A percentile compares a stretch with the other conserved stretches of the same genome.
Conservation (phyloP, 2,329 filamentous ascomycete genomes). For the Myriosclerotinia scirpicola region DNA sequence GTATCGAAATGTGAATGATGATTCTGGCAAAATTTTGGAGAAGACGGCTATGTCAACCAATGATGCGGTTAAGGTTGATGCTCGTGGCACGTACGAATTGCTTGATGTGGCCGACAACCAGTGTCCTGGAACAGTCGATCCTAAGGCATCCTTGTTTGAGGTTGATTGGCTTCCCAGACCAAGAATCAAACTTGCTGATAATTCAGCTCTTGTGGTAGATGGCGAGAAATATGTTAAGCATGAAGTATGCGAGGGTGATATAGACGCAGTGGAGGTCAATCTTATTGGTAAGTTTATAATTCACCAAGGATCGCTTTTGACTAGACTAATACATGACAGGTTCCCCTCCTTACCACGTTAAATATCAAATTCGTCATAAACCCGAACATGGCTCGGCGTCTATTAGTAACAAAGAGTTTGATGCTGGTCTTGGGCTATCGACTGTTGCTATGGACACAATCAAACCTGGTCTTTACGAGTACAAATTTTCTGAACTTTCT, state of each 20-base stretch:
- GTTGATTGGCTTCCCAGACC: constrained; percentile 86
- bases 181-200: constrained; percentile 63
- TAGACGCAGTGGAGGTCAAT: constrained; percentile 80
- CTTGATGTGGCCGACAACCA: constrained; percentile 72
- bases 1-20: constrained; percentile 66
- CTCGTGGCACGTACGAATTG: constrained; percentile 77
- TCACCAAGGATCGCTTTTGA: neutral
- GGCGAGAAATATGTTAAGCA: constrained; percentile 65
- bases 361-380: constrained; percentile 77
- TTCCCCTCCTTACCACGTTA: constrained; percentile 75
- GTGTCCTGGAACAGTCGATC: constrained; percentile 80
- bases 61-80: constrained; percentile 63
- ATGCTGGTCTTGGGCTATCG: constrained; percentile 72
- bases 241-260: constrained; percentile 90
- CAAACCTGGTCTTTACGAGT: constrained; percentile 80
- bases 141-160: constrained; percentile 70
- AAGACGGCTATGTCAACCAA: constrained; percentile 56
- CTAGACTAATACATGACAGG: constrained; percentile 48
- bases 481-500: constrained; percentile 78
- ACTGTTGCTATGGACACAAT: constrained; percentile 83
- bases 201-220: constrained; percentile 58
- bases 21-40: constrained; percentile 49
- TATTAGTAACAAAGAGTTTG: constrained; percentile 68
- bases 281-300: constrained; percentile 62
- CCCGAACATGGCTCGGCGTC: constrained; percentile 64